Evolutionary conservation across 176 grass and related monocot genomes (phyloP), one percentile per base, ranked within the genome.

Genomic region (Oryza brachyantha): DNA sequence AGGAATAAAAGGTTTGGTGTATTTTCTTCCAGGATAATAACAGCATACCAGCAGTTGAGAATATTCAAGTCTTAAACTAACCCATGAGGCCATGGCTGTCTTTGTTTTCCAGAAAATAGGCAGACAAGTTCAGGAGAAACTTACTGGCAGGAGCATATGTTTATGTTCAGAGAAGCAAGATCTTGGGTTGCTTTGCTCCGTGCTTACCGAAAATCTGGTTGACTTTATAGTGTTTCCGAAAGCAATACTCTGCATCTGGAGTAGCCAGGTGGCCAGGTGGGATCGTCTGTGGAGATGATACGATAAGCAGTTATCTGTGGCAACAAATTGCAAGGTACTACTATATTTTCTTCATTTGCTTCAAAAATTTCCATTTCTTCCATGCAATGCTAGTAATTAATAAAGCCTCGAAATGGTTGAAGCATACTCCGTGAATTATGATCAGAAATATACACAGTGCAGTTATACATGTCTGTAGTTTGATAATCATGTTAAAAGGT

Each of bases 91-190:
- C 31, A 32, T 22, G 60, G 2, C 43, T 81, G 29, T 81, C 66
- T 81, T 80, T 85, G 66, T 71, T 88, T 84, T 81, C 87, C 78
- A 73, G 82, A 66, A 85, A 85, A 89, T 72, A 31, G 77, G 82
- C 77, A 85, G 82, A 85, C 82, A 89, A 61, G 77, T 85, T 89
- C 77, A 89, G 82, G 82, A 77, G 82, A 89, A 89, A 84, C 82
- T 85, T 85, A 60, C 77, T 81, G 39, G 17, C 29, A 28, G 35
- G 65, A 81, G 58, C 58, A 81, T 84, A 76, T 85, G 77, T 85
- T 89, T 81, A 89, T 81, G 87, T 58, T 24, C 29, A 60, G 59
- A 85, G 82, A 89, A 85, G 29, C 72, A 77, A 50, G 60, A 85
- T 81, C 77, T 46, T 85, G 46, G 77, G 38, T 52, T 85, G 87